phyloP scores from a whole-genome alignment of 441 rosid species.

The Brassica hybrid region DNA sequence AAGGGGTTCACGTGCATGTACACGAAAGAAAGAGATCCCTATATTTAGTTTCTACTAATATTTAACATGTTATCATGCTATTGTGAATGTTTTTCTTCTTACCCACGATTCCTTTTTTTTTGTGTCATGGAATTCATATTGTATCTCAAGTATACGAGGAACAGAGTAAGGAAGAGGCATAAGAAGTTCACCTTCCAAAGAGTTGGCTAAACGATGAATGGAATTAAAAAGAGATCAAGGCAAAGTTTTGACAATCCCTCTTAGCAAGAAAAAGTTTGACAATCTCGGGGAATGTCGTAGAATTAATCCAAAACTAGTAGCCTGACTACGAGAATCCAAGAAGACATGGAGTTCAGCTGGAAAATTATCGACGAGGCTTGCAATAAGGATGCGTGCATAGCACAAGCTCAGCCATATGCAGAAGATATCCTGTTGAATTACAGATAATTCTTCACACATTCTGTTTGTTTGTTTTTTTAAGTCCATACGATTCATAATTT shows the following conservation, averaged over 20 bases:
- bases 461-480: neutral
- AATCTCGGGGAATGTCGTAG: neutral
- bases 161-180: neutral
- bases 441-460: neutral
- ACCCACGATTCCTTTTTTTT: neutral
- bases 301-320: neutral
- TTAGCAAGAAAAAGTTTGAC: neutral
- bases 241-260: neutral
- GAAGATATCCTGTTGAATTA: neutral
- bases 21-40: constrained; percentile 1
- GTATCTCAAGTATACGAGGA: neutral
- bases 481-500: neutral
- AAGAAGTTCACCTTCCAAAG: neutral
- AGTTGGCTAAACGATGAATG: neutral
- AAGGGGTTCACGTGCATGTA: constrained; percentile 13
- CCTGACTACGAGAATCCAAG: neutral
- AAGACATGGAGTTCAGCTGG: neutral
- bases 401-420: neutral
- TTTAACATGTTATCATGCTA: neutral
- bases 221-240: too few relatives aligned
- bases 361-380: neutral
- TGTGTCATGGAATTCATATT: neutral
- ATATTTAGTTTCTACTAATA: neutral
- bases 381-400: neutral
- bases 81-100: neutral